These are phyloP conservation scores for Pichia sp. DNA, from an alignment of 1,139 yeast species.

Conservation along the genomic window DNA sequence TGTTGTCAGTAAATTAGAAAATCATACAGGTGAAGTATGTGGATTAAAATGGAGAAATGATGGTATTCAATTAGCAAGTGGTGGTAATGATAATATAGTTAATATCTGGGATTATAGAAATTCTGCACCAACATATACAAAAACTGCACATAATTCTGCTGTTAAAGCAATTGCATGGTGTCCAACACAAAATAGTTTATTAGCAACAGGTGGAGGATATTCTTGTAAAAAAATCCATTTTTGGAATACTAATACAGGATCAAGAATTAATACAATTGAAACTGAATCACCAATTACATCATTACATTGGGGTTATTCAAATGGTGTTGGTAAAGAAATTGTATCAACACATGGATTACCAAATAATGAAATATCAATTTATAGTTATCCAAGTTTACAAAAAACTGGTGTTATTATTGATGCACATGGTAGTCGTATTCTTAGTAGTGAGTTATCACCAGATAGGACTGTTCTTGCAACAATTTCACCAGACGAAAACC, in stretches of 20 bases:
- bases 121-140: constrained; percentile 63
- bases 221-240: constrained; percentile 85
- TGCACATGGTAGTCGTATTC: constrained; percentile 88
- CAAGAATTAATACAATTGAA: constrained; percentile 78
- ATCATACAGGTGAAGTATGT: constrained; percentile 87
- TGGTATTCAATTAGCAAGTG: constrained; percentile 82
- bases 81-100: constrained; percentile 92
- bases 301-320: constrained; percentile 77
- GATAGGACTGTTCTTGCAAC: constrained; percentile 89
- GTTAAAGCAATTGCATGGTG: constrained; percentile 96
- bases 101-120: constrained; percentile 92
- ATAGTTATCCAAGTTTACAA: constrained; percentile 80
- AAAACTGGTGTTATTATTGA: constrained; percentile 81
- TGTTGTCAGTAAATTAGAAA: constrained; percentile 49
- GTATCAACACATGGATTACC: constrained; percentile 96
- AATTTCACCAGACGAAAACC: constrained; percentile 93
- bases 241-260: constrained; percentile 93
- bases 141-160: constrained; percentile 84
- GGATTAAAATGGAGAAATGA: constrained; percentile 84
- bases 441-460: constrained; percentile 81
- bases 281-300: constrained; percentile 94
- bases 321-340: constrained; percentile 72
- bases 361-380: constrained; percentile 73
- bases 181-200: constrained; percentile 73
- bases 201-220: constrained; percentile 97